Evolutionary conservation across 2,329 filamentous ascomycete species (phyloP).

Genomic region (Sodiomyces alkalinus): DNA sequence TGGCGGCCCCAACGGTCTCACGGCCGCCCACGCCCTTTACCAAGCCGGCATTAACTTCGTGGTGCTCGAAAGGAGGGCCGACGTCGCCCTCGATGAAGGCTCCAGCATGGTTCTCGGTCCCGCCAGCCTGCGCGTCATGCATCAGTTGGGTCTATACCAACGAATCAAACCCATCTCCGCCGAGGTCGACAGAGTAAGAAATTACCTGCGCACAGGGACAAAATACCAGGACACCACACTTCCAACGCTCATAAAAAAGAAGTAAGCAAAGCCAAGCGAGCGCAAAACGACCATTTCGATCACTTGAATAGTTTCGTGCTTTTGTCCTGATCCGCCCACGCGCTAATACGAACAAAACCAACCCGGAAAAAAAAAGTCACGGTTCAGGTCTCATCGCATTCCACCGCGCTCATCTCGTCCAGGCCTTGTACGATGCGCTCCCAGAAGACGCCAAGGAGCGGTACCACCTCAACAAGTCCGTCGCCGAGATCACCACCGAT

Average conservation of each 20-base stretch:
- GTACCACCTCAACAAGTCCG: slow-evolving; percentile 13
- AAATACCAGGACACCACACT: no score
- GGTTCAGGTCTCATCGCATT: slow-evolving; percentile 14
- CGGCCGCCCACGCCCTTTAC: slow-evolving; percentile 14
- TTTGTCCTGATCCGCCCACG: neutral
- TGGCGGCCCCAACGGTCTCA: slow-evolving; percentile 14
- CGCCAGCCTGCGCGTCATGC: slow-evolving; percentile 12
- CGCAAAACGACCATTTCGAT: neutral
- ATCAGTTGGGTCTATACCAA: slow-evolving; percentile 15
- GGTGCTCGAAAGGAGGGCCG: slow-evolving; percentile 14
- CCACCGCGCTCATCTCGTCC: slow-evolving; percentile 19
- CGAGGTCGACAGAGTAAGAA: neutral
- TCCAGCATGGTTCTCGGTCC: slow-evolving; percentile 14
- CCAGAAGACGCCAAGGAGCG: slow-evolving; percentile 11
- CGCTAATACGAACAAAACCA: neutral
- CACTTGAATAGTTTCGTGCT: neutral
- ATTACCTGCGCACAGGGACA: no score
- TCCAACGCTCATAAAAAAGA: no score
- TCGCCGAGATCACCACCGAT: slow-evolving; percentile 10
- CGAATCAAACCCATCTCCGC: slow-evolving; percentile 2
- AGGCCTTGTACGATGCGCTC: slow-evolving; percentile 16
- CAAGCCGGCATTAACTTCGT: slow-evolving; percentile 19
- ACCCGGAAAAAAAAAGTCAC: slow-evolving; percentile 7
- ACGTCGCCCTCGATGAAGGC: slow-evolving; percentile 13
- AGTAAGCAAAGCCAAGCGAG: no score